Conservation (phyloP, 257 asterid species). For the Solanum neorickii region DNA sequence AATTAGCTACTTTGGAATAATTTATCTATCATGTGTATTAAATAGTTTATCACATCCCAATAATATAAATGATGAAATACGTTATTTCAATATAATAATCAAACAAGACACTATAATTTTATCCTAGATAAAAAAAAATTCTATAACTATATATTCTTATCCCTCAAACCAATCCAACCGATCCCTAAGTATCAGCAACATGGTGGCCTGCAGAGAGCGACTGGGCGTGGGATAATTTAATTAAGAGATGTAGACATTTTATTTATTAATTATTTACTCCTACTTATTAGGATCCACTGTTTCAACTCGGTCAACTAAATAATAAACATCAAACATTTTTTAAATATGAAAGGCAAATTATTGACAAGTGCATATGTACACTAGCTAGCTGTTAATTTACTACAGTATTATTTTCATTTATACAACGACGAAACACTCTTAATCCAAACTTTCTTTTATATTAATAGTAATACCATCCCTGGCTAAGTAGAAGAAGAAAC, state of each 20-base stretch:
- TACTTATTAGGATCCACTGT: not conserved
- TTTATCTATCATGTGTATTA: too few species aligned
- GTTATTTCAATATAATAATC: accelerated
- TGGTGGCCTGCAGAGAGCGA: not conserved
- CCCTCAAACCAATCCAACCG: not conserved
- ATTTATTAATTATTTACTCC: not conserved
- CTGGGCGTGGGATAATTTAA: not conserved
- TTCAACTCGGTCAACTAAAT: not conserved
- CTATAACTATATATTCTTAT: too few species aligned
- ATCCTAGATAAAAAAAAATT: too few species aligned
- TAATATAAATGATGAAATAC: accelerated
- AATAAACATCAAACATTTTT: not conserved
- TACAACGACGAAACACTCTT: not conserved
- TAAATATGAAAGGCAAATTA: not conserved
- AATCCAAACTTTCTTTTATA: not conserved
- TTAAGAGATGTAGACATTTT: not conserved
- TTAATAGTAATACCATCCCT: not conserved
- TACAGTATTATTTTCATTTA: not conserved
- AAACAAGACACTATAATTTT: too few species aligned
- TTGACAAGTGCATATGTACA: not conserved
- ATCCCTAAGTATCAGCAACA: not conserved
- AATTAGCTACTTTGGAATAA: too few species aligned
- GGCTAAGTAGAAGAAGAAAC: not conserved
- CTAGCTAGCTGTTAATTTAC: not conserved
- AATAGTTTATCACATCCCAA: too few species aligned